Conservation (phyloP, 2,329 filamentous ascomycete species). For the Pseudocercospora ulei region DNA sequence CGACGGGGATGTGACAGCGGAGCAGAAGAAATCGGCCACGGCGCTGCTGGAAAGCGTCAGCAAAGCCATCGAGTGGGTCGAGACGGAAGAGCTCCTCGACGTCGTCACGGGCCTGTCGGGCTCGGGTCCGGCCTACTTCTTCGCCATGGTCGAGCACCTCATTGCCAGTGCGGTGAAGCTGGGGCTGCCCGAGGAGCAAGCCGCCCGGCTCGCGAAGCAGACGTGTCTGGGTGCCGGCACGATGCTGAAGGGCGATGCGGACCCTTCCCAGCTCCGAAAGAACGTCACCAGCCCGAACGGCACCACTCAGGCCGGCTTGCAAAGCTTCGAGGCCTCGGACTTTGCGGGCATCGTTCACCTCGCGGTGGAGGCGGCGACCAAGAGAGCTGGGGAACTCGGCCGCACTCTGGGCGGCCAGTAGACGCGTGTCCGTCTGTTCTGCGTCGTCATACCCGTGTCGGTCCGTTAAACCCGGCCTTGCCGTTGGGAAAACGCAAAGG, state of each 20-base stretch:
- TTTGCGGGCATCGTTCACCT: conserved; percentile 26
- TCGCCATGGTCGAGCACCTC: conserved; percentile 29
- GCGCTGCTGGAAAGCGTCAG: conserved; percentile 25
- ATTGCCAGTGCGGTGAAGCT: conserved; percentile 24
- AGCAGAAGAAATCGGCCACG: conserved; percentile 22
- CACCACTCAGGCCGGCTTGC: conserved; percentile 26
- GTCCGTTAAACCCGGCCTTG: no score
- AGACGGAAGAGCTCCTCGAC: conserved; percentile 25
- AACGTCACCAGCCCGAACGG: conserved; percentile 30
- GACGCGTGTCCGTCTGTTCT: no score
- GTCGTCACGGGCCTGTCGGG: conserved; percentile 28
- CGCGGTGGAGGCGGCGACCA: conserved; percentile 26
- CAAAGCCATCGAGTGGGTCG: conserved; percentile 26
- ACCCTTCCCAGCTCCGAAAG: conserved; percentile 25
- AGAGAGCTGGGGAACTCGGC: conserved; percentile 25
- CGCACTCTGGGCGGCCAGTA: conserved; percentile 25
- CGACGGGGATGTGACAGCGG: conserved; percentile 21
- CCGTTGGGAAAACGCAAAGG: no score
- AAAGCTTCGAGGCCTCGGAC: conserved; percentile 26
- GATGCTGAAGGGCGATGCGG: conserved; percentile 25
- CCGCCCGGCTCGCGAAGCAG: conserved; percentile 25
- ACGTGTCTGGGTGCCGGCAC: conserved; percentile 28
- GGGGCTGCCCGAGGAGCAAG: conserved; percentile 25
- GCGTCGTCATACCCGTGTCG: no score
- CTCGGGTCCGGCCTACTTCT: conserved; percentile 26